Conservation (phyloP, 306 rosid species). For the Hippophae tibetana region DNA sequence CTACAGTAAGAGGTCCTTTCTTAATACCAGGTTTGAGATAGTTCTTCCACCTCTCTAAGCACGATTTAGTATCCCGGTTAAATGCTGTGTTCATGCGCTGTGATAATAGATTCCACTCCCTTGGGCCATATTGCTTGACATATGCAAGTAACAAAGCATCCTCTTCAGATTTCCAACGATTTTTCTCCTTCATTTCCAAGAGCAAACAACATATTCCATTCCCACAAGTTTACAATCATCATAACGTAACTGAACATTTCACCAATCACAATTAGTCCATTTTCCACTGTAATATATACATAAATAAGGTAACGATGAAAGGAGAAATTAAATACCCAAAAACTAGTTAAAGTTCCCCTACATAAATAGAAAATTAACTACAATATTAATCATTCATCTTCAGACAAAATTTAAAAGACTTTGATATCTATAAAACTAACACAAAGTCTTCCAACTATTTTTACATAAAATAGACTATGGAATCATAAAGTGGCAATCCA, state of each 20-base stretch:
- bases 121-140: constrained; percentile 79
- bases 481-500: no score
- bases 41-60: constrained; percentile 87
- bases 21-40: constrained; percentile 79
- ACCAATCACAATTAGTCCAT: constrained; percentile 3
- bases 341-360: no score
- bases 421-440: no score
- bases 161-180: constrained; percentile 79
- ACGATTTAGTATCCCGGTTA: constrained; percentile 69
- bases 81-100: constrained; percentile 76
- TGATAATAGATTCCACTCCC: constrained; percentile 84
- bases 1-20: constrained; percentile 77
- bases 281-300: constrained; percentile 7
- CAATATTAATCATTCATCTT: no score
- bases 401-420: no score
- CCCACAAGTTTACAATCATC: constrained; percentile 47
- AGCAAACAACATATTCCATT: constrained; percentile 41
- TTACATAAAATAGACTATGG: no score
- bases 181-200: constrained; percentile 81
- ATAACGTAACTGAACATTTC: constrained; percentile 46
- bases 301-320: not conserved
- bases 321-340: not conserved
- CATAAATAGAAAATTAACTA: no score
- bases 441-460: no score
- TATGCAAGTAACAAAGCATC: constrained; percentile 67